phyloP scores from a whole-genome alignment of 2,329 filamentous ascomycete species.

The Cladosporium sp. region DNA sequence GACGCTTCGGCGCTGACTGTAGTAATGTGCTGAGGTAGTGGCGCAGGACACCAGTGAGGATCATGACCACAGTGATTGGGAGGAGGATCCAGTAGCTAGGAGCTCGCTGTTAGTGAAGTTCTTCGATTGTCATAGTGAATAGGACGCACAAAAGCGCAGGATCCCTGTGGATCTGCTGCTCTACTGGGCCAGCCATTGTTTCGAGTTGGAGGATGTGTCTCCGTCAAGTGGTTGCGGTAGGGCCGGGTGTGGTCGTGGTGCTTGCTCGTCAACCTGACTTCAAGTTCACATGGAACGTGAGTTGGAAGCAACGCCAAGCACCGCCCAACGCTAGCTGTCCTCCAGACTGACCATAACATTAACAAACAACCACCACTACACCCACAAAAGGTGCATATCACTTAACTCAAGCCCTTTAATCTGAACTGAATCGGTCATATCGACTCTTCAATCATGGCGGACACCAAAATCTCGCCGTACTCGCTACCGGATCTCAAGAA shows the following conservation, averaged over 20 bases:
- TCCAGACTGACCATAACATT: neutral
- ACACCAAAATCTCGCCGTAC: conserved; percentile 32
- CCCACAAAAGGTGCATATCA: neutral
- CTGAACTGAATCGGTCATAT: neutral
- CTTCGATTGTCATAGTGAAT: neutral
- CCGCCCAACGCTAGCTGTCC: neutral
- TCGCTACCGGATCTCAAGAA: conserved; percentile 77
- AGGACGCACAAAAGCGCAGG: conserved; percentile 84
- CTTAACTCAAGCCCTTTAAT: neutral
- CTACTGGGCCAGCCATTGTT: conserved; percentile 74
- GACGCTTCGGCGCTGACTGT: conserved; percentile 75
- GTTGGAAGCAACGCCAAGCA: conserved; percentile 2
- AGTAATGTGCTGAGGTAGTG: conserved; percentile 96
- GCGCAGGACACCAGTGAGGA: conserved; percentile 89
- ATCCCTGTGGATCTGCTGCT: conserved; percentile 97
- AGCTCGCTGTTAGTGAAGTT: neutral
- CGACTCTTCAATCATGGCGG: conserved; percentile 22
- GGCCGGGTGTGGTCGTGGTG: neutral
- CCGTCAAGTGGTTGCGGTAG: neutral
- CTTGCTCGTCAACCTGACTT: neutral
- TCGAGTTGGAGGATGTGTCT: neutral
- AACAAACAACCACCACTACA: neutral
- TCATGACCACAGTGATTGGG: conserved; percentile 96
- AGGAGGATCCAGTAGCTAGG: conserved; percentile 96
- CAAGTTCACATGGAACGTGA: conserved; percentile 7